A percentile compares a stretch with the other conserved stretches of the same genome.
These are phyloP conservation scores for Russula sp. DNA, from an alignment of 768 basidiomycete genomes.

Conservation along the genomic window DNA sequence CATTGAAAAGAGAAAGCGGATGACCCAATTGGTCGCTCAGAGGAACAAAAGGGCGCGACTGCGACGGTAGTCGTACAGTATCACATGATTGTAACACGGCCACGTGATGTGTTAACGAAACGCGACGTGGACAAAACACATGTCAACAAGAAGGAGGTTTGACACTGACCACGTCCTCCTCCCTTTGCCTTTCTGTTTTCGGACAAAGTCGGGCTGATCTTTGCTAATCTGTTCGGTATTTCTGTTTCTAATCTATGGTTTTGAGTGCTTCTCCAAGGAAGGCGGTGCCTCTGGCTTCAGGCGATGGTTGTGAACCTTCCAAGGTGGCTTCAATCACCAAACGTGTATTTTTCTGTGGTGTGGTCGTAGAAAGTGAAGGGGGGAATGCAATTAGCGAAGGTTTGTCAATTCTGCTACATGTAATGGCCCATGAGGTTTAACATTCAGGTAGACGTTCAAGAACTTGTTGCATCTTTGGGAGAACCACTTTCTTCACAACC, in stretches of 20 bases:
- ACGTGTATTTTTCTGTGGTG: constrained; percentile 84
- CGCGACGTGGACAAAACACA: constrained; percentile 14
- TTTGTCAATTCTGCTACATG: constrained; percentile 26
- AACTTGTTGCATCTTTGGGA: constrained; percentile 67
- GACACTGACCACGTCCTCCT: background rate
- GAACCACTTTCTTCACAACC: constrained; percentile 49
- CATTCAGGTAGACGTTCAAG: constrained; percentile 14
- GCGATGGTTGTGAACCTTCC: constrained; percentile 47
- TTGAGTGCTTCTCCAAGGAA: constrained; percentile 67
- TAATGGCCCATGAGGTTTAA: background rate
- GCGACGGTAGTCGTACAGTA: background rate
- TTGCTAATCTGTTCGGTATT: background rate
- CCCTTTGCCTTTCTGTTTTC: background rate
- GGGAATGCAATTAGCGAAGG: constrained; percentile 64
- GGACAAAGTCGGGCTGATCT: background rate
- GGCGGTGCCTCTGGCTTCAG: constrained; percentile 61
- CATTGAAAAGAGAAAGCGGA: constrained; percentile 10
- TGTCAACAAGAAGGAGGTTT: constrained; percentile 11
- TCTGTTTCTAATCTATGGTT: constrained; percentile 39
- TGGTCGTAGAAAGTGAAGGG: constrained; percentile 79
- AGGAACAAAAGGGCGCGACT: constrained; percentile 1
- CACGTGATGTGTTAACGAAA: constrained; percentile 8
- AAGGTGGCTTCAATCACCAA: constrained; percentile 45
- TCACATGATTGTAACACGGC: constrained; percentile 17
- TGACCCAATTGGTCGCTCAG: constrained; percentile 2